phyloP scores from a whole-genome alignment of 1,284 basidiomycete genomes.

The Pyrrhoderma noxium region DNA sequence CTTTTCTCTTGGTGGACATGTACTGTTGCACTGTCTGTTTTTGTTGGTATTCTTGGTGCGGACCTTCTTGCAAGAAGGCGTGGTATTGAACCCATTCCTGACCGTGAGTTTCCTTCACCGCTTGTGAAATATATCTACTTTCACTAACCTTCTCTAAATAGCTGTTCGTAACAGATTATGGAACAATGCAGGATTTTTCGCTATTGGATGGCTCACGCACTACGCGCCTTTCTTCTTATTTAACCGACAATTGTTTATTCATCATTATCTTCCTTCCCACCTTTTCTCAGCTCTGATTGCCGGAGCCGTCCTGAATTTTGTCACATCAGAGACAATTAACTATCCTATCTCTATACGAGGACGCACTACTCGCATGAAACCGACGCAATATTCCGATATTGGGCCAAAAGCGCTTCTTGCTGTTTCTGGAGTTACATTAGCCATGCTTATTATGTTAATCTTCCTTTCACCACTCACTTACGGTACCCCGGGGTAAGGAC shows the following conservation, averaged over 20 bases:
- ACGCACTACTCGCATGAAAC: conserved; percentile 52
- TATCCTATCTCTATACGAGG: conserved; percentile 78
- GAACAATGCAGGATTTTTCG: conserved; percentile 95
- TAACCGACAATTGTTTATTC: conserved; percentile 93
- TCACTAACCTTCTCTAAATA: conserved; percentile 27
- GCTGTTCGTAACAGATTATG: conserved; percentile 88
- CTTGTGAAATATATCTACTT: neutral
- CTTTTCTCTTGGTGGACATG: conserved; percentile 93
- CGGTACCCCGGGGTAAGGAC: conserved; percentile 79
- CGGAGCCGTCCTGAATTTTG: conserved; percentile 87
- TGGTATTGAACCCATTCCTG: conserved; percentile 79
- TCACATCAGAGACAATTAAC: conserved; percentile 89
- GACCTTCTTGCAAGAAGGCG: conserved; percentile 85
- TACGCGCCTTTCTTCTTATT: conserved; percentile 98
- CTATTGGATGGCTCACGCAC: conserved; percentile 91
- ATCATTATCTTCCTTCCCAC: conserved; percentile 96
- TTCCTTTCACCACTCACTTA: conserved; percentile 88
- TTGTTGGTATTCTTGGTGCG: conserved; percentile 83
- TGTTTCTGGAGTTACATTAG: conserved; percentile 50
- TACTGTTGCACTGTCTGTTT: conserved; percentile 79
- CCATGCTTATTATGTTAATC: conserved; percentile 61
- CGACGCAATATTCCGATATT: conserved; percentile 63
- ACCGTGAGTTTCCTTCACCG: conserved; percentile 49
- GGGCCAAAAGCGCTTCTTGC: conserved; percentile 60
- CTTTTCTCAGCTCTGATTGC: conserved; percentile 88